A percentile compares a stretch with the other conserved stretches of the same genome.
Evolutionary conservation across 73 alveolate species (phyloP).

Genomic region (Paramecium sonneborni): DNA sequence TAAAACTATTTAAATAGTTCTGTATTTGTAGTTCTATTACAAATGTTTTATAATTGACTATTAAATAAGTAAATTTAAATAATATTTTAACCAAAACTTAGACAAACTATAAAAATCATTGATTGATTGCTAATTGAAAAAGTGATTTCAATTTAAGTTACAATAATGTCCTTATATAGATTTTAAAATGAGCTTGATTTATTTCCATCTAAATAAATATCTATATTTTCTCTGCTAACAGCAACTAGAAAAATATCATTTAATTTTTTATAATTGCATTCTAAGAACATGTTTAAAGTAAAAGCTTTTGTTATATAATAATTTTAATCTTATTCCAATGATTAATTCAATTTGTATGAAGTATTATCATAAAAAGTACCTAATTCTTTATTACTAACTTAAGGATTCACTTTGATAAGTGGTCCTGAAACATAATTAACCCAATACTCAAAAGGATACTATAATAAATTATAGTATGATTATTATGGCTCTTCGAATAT

Average conservation of each 20-base stretch:
- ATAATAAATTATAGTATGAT: too few species aligned
- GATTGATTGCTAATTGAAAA: too few species aligned
- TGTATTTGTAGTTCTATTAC: neutral
- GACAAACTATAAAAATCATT: neutral
- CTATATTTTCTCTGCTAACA: neutral
- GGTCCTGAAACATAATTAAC: neutral
- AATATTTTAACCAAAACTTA: neutral
- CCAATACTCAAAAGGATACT: neutral
- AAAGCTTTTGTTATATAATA: neutral
- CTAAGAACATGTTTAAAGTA: neutral
- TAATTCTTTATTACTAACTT: neutral
- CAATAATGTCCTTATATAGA: neutral
- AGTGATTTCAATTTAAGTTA: neutral
- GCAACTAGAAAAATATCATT: neutral
- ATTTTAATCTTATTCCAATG: neutral
- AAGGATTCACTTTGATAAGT: neutral
- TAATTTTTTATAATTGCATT: too few species aligned
- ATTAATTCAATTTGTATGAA: too few species aligned
- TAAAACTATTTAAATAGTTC: neutral
- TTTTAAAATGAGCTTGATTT: neutral
- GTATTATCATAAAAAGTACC: neutral
- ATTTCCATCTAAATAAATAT: too few species aligned
- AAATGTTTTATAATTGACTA: too few species aligned
- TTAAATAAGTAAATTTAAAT: too few species aligned
- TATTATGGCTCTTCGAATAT: neutral